Evolutionary conservation across 371 early-diverging fungal species (phyloP), one percentile per base, ranked within the genome.

Genomic region (Mucor plumbeus): DNA sequence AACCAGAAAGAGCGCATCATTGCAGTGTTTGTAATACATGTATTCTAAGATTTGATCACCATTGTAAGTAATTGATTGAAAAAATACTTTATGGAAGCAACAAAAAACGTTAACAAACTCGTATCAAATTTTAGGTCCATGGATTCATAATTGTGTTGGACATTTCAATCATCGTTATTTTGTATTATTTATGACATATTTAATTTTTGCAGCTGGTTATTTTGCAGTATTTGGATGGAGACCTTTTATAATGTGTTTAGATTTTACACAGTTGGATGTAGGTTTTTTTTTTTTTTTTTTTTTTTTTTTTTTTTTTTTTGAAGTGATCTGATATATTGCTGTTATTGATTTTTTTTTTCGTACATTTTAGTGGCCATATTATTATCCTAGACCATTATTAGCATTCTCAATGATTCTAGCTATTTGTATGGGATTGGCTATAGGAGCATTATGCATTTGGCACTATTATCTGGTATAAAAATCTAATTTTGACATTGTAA

Each of bases 1-100:
- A 95, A 75, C 95, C 98, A 10, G 94, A 93, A 69, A 85, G 98
- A 61, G 87, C 95, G 9, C 96, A 97, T 72, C 98, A 97, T 73
- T 97, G 98, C 76, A 90, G 89, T 58, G 90, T 91, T 38, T 97
- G 97, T 73, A 88, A 92, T 50, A 71, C 81, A 31, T 98, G 97
- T 70, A 90, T 97, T 4, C 82, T 90, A 39, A 84, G 85, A 65
- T 87, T 88, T 76, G 90, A 90, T 71, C 90, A 90, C 64, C 86
- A 86, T 61, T 86, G 90, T 85, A 84, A 78, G 83, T 7, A 6
- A 31, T 31, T 8, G 13, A 31, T 41, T 8, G 13, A 31, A 31
- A 38, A 26, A 26, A 3, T 3, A 26, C 1, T 26, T 21, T 58
- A 13, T 14, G 33, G 14, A 74, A 55, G 3, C 3, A 26, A 26